Base-by-base conservation (phyloP, 305 asterid genomes). In the Nicotiana rustica region DNA sequence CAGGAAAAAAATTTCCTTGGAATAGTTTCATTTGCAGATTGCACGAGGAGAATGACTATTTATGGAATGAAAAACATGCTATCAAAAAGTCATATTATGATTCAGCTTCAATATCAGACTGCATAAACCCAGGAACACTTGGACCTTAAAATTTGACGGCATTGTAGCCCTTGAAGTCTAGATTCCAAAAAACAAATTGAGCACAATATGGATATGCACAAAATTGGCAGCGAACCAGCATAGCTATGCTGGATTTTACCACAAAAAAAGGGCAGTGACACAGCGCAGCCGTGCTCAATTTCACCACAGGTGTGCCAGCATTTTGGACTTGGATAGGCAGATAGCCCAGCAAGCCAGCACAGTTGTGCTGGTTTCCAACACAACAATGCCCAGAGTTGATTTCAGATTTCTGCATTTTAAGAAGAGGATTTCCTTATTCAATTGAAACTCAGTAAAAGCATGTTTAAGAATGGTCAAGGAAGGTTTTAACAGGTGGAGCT, bases 241-340 rank as follows among this genome's bases (percentile, higher is more conserved):
- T 5, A 70, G 59, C 78, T 41, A 18, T 41, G 36, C 0, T 44
- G 36, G 59, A 41, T 70, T 41, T 14, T 9, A 19, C 12, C 44
- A 10, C 35, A 33, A 33, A 33, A 33, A 33, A 33, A 33, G 12
- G 36, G 60, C 35, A 41, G 36, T 41, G 78, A 9, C 57, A 18
- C 60, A 70, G 33, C 6, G 36, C 35, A 41, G 35, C 68, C 19
- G 10, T 19, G 67, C 29, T 18, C 5, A 4, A 60, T 18, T 60
- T 60, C 19, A 57, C 66, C 66, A 60, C 12, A 60, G 33, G 31
- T 68, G n/a, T 68, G 31, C 77, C 57, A 69, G 17, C 77, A 69
- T 69, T 36, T 4, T 69, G 77, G 33, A 38, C 6, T 4, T 69
- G 56, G 77, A 0, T 69, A 33, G 35, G 4, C 35, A 3, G 35